These are phyloP conservation scores for Angophora floribunda DNA, from an alignment of 345 rosid genomes.

Conservation along the genomic window DNA sequence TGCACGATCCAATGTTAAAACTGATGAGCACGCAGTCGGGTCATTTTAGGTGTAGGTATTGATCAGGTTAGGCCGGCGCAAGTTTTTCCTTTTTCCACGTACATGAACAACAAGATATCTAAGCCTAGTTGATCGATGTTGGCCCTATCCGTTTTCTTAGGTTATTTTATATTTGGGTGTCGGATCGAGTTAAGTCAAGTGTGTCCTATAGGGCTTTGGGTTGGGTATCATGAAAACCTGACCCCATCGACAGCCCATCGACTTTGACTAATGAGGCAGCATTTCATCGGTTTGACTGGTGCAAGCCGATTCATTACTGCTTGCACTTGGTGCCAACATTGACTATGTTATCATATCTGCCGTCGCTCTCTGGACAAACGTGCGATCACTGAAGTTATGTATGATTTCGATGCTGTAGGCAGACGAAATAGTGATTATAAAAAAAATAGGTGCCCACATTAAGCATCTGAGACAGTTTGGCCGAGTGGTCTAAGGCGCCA, in stretches of 20 bases:
- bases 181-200: no score
- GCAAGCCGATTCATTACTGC: background rate
- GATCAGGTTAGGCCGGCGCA: no score
- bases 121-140: no score
- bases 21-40: background rate
- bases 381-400: background rate
- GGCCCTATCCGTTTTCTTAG: no score
- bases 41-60: no score
- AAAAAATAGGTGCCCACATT: accelerated
- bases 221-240: no score
- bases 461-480: constrained; percentile 47
- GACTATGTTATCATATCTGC: background rate
- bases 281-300: background rate
- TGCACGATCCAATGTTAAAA: background rate
- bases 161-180: no score
- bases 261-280: background rate
- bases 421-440: accelerated
- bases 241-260: no score
- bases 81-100: no score
- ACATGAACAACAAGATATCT: no score
- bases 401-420: accelerated
- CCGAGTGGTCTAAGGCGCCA: constrained; percentile 99
- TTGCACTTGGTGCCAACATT: background rate
- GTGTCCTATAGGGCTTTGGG: no score
- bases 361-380: background rate